phyloP scores from a whole-genome alignment of 2,329 filamentous ascomycete species.

The Sarocladium oryzae region DNA sequence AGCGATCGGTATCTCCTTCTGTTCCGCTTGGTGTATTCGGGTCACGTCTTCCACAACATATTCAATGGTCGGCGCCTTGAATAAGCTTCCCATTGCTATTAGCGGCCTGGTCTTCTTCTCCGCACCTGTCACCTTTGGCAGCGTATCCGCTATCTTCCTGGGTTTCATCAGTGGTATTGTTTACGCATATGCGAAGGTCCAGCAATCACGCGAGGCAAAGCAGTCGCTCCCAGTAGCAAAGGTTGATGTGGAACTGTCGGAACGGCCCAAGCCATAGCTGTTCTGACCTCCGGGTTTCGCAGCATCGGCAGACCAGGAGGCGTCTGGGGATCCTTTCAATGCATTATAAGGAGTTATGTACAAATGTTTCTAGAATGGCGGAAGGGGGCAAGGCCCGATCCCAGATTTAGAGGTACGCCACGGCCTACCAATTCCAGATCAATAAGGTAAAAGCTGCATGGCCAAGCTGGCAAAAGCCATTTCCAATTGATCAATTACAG shows the following conservation, averaged over 20 bases:
- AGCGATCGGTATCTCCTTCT: conserved; percentile 98
- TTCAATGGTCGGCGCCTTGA: conserved; percentile 95
- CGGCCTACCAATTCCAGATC: no score
- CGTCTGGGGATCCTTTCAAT: no score
- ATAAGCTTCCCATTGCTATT: conserved; percentile 94
- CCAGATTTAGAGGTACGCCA: no score
- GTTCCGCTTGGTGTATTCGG: conserved; percentile 96
- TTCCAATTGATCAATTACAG: no score
- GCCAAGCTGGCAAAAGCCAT: no score
- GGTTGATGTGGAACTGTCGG: conserved; percentile 3
- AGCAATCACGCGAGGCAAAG: conserved; percentile 4
- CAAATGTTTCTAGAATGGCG: no score
- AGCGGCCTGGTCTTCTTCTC: conserved; percentile 93
- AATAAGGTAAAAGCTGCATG: no score
- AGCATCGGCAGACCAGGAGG: no score
- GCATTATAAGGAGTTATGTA: no score
- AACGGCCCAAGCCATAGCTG: not conserved
- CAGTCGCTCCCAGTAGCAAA: conserved; percentile 3
- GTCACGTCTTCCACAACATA: conserved; percentile 97
- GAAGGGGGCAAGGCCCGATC: no score
- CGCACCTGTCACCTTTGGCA: conserved; percentile 85
- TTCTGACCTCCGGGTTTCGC: no score
- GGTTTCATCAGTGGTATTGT: conserved; percentile 91
- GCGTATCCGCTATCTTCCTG: conserved; percentile 82
- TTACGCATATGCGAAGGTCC: conserved; percentile 60